phyloP scores from a whole-genome alignment of 2,329 filamentous ascomycete species.

The Onygenales sp. region DNA sequence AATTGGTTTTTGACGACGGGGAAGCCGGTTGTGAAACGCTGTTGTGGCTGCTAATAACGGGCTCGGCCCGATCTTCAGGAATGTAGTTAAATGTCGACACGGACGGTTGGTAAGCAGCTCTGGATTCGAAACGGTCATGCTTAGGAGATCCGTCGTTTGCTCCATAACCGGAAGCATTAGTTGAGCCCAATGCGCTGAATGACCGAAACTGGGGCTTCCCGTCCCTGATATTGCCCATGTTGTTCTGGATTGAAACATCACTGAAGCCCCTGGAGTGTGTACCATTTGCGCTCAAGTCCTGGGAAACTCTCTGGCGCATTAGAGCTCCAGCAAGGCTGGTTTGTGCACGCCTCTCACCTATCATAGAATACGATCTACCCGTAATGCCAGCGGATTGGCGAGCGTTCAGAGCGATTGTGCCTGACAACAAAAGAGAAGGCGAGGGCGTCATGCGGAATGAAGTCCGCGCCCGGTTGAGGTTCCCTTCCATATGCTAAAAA shows the following conservation, averaged over 20 bases:
- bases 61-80: constrained; percentile 7
- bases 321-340: constrained; percentile 10
- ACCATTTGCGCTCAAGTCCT: constrained; percentile 32
- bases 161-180: constrained; percentile 21
- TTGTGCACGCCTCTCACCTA: constrained; percentile 21
- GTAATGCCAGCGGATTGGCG: constrained; percentile 32
- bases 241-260: constrained; percentile 44
- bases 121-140: constrained; percentile 20
- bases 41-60: background rate
- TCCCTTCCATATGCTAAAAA: constrained; percentile 80
- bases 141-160: constrained; percentile 25
- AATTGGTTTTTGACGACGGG: background rate
- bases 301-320: constrained; percentile 30
- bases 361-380: constrained; percentile 32
- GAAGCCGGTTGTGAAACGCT: background rate
- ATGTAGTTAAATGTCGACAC: constrained; percentile 37
- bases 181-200: constrained; percentile 47
- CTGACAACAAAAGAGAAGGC: constrained; percentile 32
- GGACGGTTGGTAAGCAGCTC: constrained; percentile 25
- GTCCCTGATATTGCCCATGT: constrained; percentile 21
- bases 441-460: constrained; percentile 50
- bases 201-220: constrained; percentile 45
- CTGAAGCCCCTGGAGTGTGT: constrained; percentile 52
- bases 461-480: constrained; percentile 67
- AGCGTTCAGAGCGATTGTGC: constrained; percentile 22